Conservation (phyloP, 495 filamentous ascomycete genomes). For the Xylaria venustula region DNA sequence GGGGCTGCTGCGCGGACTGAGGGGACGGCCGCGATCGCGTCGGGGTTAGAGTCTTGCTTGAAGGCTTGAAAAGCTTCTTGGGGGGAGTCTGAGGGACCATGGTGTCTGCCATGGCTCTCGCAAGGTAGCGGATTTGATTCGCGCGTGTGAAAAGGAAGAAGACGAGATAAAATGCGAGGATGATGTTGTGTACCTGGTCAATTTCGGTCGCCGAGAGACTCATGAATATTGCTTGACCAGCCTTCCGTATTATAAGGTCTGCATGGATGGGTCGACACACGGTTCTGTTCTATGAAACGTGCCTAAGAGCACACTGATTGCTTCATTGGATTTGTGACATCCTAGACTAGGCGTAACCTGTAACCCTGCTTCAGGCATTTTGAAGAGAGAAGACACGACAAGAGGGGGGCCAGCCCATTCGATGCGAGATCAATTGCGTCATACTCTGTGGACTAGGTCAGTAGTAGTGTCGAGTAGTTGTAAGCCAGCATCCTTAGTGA, state of each 20-base stretch:
- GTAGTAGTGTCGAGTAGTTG: not conserved
- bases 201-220: conserved; percentile 1
- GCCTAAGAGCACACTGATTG: not conserved
- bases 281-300: not conserved
- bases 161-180: conserved; percentile 18
- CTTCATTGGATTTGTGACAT: not conserved
- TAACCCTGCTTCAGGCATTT: no score
- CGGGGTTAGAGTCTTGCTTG: conserved; percentile 28
- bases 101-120: conserved; percentile 21
- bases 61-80: conserved; percentile 32
- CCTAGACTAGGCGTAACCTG: no score
- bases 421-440: not conserved
- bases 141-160: conserved; percentile 19
- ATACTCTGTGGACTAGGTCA: not conserved
- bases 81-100: conserved; percentile 25
- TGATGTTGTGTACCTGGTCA: conserved; percentile 20
- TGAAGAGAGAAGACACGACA: not conserved
- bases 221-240: not conserved
- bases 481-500: not conserved
- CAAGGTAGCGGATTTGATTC: conserved; percentile 16
- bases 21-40: conserved; percentile 20
- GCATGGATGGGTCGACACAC: not conserved
- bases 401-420: not conserved
- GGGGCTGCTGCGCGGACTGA: not conserved
- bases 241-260: not conserved